Conservation (phyloP, 768 basidiomycete genomes). For the Termitomyces sp. region DNA sequence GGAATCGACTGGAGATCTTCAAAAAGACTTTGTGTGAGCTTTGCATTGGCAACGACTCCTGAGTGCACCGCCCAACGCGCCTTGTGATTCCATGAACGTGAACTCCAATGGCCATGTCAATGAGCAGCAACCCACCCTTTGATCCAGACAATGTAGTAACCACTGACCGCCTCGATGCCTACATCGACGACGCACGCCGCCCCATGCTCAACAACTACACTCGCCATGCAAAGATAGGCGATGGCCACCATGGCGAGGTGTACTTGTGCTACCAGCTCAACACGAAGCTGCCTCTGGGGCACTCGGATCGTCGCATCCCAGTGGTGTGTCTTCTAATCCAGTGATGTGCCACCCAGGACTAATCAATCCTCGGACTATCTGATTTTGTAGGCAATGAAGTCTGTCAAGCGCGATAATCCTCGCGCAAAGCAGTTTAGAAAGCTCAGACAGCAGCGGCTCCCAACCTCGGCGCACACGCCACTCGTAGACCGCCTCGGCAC, state of each 20-base stretch:
- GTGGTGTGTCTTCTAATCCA: constrained; percentile 27
- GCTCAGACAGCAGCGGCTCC: constrained; percentile 31
- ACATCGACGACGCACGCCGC: constrained; percentile 30
- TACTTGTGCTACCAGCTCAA: constrained; percentile 55
- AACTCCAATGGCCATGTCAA: constrained; percentile 11
- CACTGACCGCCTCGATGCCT: constrained; percentile 39
- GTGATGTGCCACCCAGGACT: background rate
- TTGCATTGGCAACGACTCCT: too few species aligned
- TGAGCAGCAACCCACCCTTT: constrained; percentile 25
- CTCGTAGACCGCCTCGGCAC: constrained; percentile 68
- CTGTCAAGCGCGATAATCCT: constrained; percentile 67
- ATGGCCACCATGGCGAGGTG: constrained; percentile 90
- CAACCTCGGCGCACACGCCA: constrained; percentile 46
- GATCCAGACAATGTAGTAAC: constrained; percentile 48
- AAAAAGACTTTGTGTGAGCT: constrained; percentile 17
- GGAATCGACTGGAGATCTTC: constrained; percentile 27
- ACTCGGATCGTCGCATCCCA: constrained; percentile 40
- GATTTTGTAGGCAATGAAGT: constrained; percentile 84
- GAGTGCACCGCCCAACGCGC: too few species aligned
- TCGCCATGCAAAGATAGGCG: constrained; percentile 72
- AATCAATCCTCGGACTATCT: too few species aligned
- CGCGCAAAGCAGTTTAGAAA: constrained; percentile 47
- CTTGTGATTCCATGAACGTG: constrained; percentile 15
- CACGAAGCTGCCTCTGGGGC: constrained; percentile 37
- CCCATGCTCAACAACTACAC: constrained; percentile 84